Evolutionary conservation across 345 rosid species (phyloP), one percentile per base, ranked within the genome.

Genomic region (Euphorbia peplus): DNA sequence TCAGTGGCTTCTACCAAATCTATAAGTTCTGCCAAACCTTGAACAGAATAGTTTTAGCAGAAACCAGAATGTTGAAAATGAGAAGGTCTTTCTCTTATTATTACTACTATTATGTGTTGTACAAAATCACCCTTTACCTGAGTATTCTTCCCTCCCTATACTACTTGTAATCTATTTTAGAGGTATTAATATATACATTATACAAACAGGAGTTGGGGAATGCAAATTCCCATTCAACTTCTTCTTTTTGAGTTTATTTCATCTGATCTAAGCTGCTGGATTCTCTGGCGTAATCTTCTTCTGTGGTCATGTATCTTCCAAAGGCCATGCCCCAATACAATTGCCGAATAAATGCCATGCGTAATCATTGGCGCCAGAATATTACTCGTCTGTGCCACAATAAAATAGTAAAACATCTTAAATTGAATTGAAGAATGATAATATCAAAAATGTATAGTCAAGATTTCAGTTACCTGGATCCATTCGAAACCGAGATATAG

Each of bases 401-500:
- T n/a, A 44, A 53, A 13, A 28, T 9, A 51, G 22, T 11, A 48
- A 53, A 54, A 24, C 24, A 4, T 51, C 37, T 32, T 6, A 32
- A 32, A 2, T 32, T 32, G 37, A 32, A 32, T 32, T 32, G 37
- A 67, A 54, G 25, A 24, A 10, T 51, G 56, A 24, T 58, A 29
- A 37, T 47, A 61, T 66, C 29, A 37, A 69, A 8, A 14, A 64
- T 46, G 25, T 22, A 9, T 19, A 7, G 26, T 48, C 21, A 48
- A 42, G 62, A 8, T 22, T 72, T 53, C 11, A 13, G 11, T 13
- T 78, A 93, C 98, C 95, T 88, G 90, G 67, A 89, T 85, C 98
- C 97, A 93, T 75, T 91, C 96, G 52, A 89, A 85, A 70, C 98
- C 97, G 22, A 91, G 97, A 83, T 91, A 93, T 53, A 93, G 86